Conservation (phyloP, 495 filamentous ascomycete species). For the Chaetomium cochliodes region DNA sequence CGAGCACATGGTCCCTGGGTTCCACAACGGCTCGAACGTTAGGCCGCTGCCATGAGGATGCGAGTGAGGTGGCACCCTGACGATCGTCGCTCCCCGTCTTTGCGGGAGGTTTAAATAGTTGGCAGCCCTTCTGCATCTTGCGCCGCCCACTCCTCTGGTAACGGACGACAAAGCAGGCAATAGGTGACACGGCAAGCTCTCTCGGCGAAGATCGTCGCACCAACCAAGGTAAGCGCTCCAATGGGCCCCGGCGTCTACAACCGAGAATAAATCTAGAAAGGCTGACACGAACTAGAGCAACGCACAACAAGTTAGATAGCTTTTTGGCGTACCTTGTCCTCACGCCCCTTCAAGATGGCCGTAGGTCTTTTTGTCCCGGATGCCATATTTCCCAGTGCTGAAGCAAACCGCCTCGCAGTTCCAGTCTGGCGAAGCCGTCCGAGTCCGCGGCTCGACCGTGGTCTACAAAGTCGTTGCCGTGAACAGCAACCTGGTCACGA, state of each 20-base stretch:
- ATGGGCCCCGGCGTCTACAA: neutral
- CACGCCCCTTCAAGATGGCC: neutral
- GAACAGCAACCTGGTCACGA: slow-evolving; percentile 28
- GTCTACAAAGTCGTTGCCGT: slow-evolving; percentile 33
- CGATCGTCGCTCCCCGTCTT: neutral
- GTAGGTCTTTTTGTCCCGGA: slow-evolving; percentile 5
- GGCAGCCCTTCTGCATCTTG: neutral
- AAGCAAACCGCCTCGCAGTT: slow-evolving; percentile 5
- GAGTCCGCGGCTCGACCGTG: slow-evolving; percentile 24
- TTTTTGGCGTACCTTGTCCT: neutral
- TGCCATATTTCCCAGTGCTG: neutral
- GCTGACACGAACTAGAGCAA: neutral
- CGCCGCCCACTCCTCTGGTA: neutral
- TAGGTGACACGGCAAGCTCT: neutral
- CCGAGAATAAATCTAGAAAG: neutral
- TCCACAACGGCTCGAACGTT: slow-evolving; percentile 23
- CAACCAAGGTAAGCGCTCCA: neutral
- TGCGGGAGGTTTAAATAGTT: slow-evolving; percentile 10
- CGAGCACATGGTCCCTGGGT: slow-evolving; percentile 22
- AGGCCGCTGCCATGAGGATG: slow-evolving; percentile 3
- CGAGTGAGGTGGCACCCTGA: slow-evolving; percentile 4
- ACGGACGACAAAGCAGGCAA: neutral
- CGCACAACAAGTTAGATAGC: neutral
- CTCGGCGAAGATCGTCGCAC: neutral
- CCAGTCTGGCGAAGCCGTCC: slow-evolving; percentile 26